Evolutionary conservation across 768 basidiomycete genomes (phyloP), one percentile per base, ranked within the genome.

Genomic region (Boletus pseudo-olivaceus): DNA sequence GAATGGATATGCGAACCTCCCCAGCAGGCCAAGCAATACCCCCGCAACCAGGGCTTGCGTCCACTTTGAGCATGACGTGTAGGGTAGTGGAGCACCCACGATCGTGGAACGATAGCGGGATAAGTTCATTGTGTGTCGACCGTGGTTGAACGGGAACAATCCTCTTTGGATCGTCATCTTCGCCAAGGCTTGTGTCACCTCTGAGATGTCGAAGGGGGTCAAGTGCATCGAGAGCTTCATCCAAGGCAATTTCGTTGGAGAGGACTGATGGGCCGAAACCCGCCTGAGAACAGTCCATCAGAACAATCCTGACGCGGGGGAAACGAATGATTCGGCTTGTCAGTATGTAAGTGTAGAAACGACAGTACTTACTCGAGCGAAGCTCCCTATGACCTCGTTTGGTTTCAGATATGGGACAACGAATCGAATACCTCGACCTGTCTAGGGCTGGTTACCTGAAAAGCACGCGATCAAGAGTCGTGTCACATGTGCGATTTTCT

Each of bases 21-120:
- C 93, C 94, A 8, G 93, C 90, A 5, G 91, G 91, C 94, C 94
- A 96, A 3, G 90, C 85, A 37, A 94, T 81, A 5, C 94, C 94
- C 14, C 94, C 94, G 67, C 94, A 97, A 1, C 94, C 94, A 17
- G 90, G 90, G 40, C 84, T 76, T 8, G 92, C 84, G 67, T 95
- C 91, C 4, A 94, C 80, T 20, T 76, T 73, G 37, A 95, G 78
- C 4, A 66, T 55, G 53, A 87, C 53, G 44, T 53, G 56, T 54
- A 63, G 49, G 39, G 40, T 20, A 35, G 56, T 44, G 45, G 53
- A 45, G 45, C 46, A 32, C 15, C 27, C 51, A 38, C 9, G 30
- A 10, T 51, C 41, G 26, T 69, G 57, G 54, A 76, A 75, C 2
- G 76, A 71, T 46, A 87, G 71, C 7, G 70, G 70, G 59, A 83